Evolutionary conservation across 305 asterid species (phyloP), one percentile per base, ranked within the genome.

Genomic region (Rubia occidens): DNA sequence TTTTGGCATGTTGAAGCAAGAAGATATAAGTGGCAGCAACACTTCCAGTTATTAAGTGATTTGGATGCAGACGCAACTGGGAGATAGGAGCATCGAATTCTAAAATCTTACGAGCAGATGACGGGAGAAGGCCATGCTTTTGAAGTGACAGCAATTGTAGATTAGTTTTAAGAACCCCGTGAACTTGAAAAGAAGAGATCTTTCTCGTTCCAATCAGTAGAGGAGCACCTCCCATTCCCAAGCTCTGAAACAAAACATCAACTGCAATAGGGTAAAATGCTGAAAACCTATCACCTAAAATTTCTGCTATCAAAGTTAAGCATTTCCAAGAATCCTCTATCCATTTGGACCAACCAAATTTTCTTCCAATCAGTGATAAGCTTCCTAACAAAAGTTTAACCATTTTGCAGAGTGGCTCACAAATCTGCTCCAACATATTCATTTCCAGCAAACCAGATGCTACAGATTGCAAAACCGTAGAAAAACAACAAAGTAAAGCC

Each of bases 361-460:
- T 95, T 80, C 84, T 89, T 70, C 99, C 99, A 55, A 95, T 74
- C 80, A 83, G 79, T 26, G 96, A 89, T 73, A 95, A 81, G 84
- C 97, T 89, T 80, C 90, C 82, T 72, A 91, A 79, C 72, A 95
- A 77, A 76, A 74, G 84, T 72, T 96, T 96, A 74, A 91, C 89
- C 95, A 95, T 95, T 72, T 80, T 83, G 76, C 94, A 83, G 75
- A 95, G 97, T 72, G 97, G 94, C 75, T 89, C 96, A 47, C 67
- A 78, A 67, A 95, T 78, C 84, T 87, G 92, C 72, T 89, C 96
- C 61, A 95, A 95, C 82, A 85, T 81, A 84, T 89, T 84, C 76
- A 87, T 89, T 83, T 95, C 97, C 85, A 95, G 87, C 75, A 95
- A 91, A 72, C 99, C 99, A 68, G 97, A 95, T 63, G 99, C 97